Percentiles rank a stretch among this genome's conserved stretches.
These are phyloP conservation scores for Margaritispora aquatica DNA, from an alignment of 495 filamentous ascomycete genomes.

Conservation along the genomic window DNA sequence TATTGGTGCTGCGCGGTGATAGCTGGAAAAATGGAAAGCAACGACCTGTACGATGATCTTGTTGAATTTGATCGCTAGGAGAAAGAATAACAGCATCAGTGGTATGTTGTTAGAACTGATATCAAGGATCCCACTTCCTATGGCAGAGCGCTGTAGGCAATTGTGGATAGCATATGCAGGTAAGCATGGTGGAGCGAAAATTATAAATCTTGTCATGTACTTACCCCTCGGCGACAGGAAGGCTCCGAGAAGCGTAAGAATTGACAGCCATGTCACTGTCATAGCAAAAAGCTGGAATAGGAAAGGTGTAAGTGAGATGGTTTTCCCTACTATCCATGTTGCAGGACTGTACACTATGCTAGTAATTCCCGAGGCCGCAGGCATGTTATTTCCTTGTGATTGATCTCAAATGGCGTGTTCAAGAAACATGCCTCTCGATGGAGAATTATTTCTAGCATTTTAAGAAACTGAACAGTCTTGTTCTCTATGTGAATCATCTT, in stretches of 20 bases:
- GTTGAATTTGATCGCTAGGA: constrained; percentile 17
- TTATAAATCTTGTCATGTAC: neutral
- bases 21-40: constrained; percentile 39
- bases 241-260: neutral
- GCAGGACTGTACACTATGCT: no score
- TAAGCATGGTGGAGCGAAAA: neutral
- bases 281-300: neutral
- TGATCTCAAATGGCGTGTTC: no score
- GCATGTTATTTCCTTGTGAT: no score
- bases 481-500: no score
- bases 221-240: neutral
- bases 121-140: no score
- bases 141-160: no score
- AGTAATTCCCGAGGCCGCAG: no score
- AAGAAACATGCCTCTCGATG: no score
- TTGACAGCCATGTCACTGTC: neutral
- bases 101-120: neutral
- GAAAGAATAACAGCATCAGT: neutral
- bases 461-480: no score
- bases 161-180: no score
- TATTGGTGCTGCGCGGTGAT: constrained; percentile 24
- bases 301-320: neutral
- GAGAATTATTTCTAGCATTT: no score
- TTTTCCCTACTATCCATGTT: no score
- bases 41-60: constrained; percentile 39